Percentiles rank a stretch among this genome's conserved stretches.
These are phyloP conservation scores for Gremmenia infestans DNA, from an alignment of 2,329 filamentous ascomycete genomes.

Conservation along the genomic window DNA sequence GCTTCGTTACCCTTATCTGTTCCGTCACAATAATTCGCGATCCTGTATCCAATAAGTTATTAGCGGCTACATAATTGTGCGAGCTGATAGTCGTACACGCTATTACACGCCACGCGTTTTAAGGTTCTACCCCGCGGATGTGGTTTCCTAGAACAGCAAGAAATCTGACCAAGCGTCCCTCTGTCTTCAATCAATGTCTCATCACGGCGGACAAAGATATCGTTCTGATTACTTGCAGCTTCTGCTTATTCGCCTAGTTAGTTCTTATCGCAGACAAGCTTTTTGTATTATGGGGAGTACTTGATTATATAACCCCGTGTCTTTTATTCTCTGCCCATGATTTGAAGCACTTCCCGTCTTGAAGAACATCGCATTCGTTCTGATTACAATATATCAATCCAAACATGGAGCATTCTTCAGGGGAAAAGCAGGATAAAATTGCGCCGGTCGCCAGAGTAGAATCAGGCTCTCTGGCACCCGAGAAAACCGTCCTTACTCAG, in stretches of 20 bases:
- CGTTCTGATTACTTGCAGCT: not conserved
- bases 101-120: not conserved
- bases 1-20: not conserved
- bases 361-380: not conserved
- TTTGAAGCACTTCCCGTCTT: too few species aligned
- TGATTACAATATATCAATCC: not conserved
- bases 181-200: not conserved
- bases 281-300: not conserved
- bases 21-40: not conserved
- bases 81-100: not conserved
- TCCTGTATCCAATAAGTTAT: not conserved
- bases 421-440: slow-evolving; percentile 8
- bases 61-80: not conserved
- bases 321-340: too few species aligned
- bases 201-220: not conserved
- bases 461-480: slow-evolving; percentile 3
- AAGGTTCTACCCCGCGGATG: slow-evolving; percentile 3
- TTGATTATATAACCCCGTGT: too few species aligned
- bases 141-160: slow-evolving; percentile 12
- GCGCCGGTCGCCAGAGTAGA: slow-evolving; percentile 4
- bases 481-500: slow-evolving; percentile 14
- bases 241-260: not conserved
- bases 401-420: slow-evolving; percentile 8
- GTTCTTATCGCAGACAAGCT: not conserved
- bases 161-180: not conserved